Evolutionary conservation across 768 basidiomycete genomes (phyloP).

Genomic region (Scleroderma citrinum): DNA sequence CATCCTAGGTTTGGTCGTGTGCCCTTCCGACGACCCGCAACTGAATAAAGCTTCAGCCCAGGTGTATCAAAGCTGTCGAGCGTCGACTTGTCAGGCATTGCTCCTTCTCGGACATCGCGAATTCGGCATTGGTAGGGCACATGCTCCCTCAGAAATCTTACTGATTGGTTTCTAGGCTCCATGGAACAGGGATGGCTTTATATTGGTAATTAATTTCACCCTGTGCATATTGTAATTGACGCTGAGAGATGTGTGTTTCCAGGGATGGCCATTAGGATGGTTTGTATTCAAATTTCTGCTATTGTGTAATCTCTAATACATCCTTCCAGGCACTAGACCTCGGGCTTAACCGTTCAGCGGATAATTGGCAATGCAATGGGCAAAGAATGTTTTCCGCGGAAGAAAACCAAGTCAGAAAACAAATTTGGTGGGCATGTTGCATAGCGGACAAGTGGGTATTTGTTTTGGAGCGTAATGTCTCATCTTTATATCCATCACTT

Average conservation of each 20-base stretch:
- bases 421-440: conserved; percentile 78
- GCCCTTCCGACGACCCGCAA: background rate
- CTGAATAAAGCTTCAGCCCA: conserved; percentile 37
- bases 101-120: conserved; percentile 78
- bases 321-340: conserved; percentile 63
- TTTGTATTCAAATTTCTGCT: conserved; percentile 19
- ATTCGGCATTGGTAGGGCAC: conserved; percentile 65
- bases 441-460: conserved; percentile 57
- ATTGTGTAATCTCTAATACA: conserved; percentile 1
- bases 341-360: conserved; percentile 73
- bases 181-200: conserved; percentile 89
- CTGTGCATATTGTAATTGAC: background rate
- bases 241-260: conserved; percentile 5
- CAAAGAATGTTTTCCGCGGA: conserved; percentile 54
- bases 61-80: conserved; percentile 59
- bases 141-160: background rate
- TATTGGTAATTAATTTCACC: conserved; percentile 46
- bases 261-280: conserved; percentile 77
- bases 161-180: conserved; percentile 31
- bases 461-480: conserved; percentile 1
- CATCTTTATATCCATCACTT: conserved; percentile 4
- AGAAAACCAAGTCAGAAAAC: conserved; percentile 66
- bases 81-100: conserved; percentile 76
- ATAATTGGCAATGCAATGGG: conserved; percentile 64
- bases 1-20: conserved; percentile 49